Evolutionary conservation across 257 asterid genomes (phyloP).

Genomic region (Nicotiana benthamiana): DNA sequence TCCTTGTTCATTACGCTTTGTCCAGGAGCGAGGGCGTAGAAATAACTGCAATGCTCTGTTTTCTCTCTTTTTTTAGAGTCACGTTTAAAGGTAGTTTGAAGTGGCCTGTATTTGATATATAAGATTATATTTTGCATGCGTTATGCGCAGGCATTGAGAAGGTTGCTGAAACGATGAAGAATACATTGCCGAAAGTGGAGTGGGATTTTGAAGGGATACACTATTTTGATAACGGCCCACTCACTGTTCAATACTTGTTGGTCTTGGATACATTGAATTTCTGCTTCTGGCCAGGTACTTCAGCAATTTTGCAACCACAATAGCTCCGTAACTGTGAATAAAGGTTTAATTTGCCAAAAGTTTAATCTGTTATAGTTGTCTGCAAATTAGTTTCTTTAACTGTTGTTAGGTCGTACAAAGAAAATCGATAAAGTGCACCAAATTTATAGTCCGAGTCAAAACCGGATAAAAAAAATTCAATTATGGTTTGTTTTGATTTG

Average conservation of each 20-base stretch:
- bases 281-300: slow-evolving; percentile 98
- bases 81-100: neutral
- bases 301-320: neutral
- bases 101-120: neutral
- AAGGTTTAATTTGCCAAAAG: neutral
- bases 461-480: too few species aligned
- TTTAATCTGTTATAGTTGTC: neutral
- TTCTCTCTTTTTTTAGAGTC: neutral
- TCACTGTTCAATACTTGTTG: slow-evolving; percentile 81
- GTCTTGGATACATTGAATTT: slow-evolving; percentile 93
- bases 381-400: neutral
- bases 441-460: too few species aligned
- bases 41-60: neutral
- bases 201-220: slow-evolving; percentile 98
- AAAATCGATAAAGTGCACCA: too few species aligned
- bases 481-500: too few species aligned
- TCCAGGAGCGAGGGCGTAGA: neutral
- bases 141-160: slow-evolving; percentile 55
- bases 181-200: slow-evolving; percentile 75
- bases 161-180: slow-evolving; percentile 56
- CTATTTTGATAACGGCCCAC: slow-evolving; percentile 85
- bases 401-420: too few species aligned
- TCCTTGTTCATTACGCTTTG: neutral
- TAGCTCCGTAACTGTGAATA: neutral
- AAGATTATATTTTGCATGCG: neutral